phyloP scores from a whole-genome alignment of 2,329 filamentous ascomycete genomes.

The Fusarium chaquense region DNA sequence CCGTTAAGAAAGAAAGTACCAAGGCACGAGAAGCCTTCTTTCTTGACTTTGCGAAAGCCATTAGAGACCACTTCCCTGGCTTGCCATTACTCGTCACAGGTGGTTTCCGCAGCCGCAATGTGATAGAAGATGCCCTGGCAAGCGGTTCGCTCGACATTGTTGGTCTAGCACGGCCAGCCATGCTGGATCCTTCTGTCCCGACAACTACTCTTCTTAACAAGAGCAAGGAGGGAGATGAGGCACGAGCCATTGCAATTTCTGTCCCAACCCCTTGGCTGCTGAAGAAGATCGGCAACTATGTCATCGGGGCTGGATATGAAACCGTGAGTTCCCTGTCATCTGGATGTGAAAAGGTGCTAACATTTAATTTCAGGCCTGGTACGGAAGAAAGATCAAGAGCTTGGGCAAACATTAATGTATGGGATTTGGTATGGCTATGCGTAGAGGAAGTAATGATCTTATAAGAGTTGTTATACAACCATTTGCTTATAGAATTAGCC shows the following conservation, averaged over 20 bases:
- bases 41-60: background rate
- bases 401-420: background rate
- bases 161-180: background rate
- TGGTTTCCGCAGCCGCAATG: background rate
- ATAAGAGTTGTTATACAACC: background rate
- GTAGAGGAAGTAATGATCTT: fast-evolving
- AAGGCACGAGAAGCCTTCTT: background rate
- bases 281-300: background rate
- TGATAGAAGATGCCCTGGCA: background rate
- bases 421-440: background rate
- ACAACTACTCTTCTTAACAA: background rate
- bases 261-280: background rate
- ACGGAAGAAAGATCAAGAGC: background rate
- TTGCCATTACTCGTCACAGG: background rate
- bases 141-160: background rate
- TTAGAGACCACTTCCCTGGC: background rate
- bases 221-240: background rate
- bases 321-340: background rate
- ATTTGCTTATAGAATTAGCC: background rate
- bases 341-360: background rate
- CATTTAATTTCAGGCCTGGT: background rate
- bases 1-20: background rate
- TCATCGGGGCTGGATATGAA: background rate
- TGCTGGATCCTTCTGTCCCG: background rate
- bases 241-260: background rate